Percentiles rank a stretch among this genome's conserved stretches.
Evolutionary conservation across 768 basidiomycete species (phyloP).

Genomic region (Calocybe indica): DNA sequence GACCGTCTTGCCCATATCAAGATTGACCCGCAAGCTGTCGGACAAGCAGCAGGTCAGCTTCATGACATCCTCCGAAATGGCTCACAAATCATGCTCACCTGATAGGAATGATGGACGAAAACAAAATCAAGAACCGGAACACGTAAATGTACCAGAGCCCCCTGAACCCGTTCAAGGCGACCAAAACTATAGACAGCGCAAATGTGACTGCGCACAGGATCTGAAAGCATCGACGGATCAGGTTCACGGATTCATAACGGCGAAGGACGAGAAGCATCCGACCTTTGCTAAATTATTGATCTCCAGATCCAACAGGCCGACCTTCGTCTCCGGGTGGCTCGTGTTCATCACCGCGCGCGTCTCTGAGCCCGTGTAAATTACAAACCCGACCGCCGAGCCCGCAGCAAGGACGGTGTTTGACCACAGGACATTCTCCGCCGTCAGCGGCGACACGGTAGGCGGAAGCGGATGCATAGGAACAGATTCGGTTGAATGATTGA

Average conservation of each 20-base stretch:
- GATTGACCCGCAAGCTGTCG: conserved; percentile 88
- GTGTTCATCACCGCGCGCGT: conserved; percentile 99
- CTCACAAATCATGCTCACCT: conserved; percentile 54
- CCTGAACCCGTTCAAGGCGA: conserved; percentile 93
- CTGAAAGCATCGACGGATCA: conserved; percentile 29
- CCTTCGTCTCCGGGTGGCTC: conserved; percentile 92
- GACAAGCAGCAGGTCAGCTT: background rate
- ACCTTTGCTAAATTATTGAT: conserved; percentile 97
- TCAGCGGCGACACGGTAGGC: conserved; percentile 74
- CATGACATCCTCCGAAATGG: background rate
- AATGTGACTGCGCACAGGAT: conserved; percentile 95
- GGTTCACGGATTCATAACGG: background rate
- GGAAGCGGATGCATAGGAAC: conserved; percentile 35
- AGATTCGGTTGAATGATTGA: conserved; percentile 19
- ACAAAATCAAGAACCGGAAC: conserved; percentile 93
- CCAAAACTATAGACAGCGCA: conserved; percentile 82
- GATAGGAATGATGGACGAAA: conserved; percentile 99
- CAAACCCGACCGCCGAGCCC: conserved; percentile 86
- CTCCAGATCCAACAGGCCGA: conserved; percentile 87
- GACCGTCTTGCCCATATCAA: conserved; percentile 99
- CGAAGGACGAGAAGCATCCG: conserved; percentile 25
- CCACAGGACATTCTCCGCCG: conserved; percentile 95
- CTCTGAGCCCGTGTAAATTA: conserved; percentile 92
- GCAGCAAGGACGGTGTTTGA: conserved; percentile 96
- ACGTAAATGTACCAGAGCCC: conserved; percentile 96